phyloP scores from a whole-genome alignment of 2,329 filamentous ascomycete species.

The Ophiosphaerella korrae region DNA sequence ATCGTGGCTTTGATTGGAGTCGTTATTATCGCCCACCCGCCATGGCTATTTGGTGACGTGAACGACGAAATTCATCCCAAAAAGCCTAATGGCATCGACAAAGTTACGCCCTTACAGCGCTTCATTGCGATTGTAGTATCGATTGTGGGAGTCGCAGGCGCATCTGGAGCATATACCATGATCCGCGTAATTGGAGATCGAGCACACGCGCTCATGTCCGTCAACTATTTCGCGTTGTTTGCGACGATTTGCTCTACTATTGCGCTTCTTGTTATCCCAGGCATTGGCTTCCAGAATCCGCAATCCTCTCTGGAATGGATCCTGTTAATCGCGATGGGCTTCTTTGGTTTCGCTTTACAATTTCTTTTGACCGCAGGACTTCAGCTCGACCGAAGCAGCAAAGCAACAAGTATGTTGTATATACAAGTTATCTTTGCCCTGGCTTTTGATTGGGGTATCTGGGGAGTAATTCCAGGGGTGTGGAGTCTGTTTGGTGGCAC shows the following conservation, averaged over 20 bases:
- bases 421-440: slow-evolving; percentile 69
- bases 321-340: slow-evolving; percentile 67
- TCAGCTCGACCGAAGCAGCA: slow-evolving; percentile 65
- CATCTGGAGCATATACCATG: slow-evolving; percentile 70
- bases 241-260: slow-evolving; percentile 67
- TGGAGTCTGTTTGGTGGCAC: slow-evolving; percentile 15
- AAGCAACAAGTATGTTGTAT: slow-evolving; percentile 67
- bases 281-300: slow-evolving; percentile 60
- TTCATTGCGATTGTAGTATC: slow-evolving; percentile 70
- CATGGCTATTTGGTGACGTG: slow-evolving; percentile 54
- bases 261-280: slow-evolving; percentile 60
- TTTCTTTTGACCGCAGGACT: slow-evolving; percentile 78
- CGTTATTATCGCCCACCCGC: slow-evolving; percentile 75
- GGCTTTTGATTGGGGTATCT: slow-evolving; percentile 65
- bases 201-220: slow-evolving; percentile 76
- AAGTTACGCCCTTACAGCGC: slow-evolving; percentile 64
- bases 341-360: slow-evolving; percentile 78
- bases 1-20: slow-evolving; percentile 76
- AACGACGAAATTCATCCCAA: slow-evolving; percentile 7
- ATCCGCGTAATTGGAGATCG: slow-evolving; percentile 78
- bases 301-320: slow-evolving; percentile 62
- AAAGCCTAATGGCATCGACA: slow-evolving; percentile 34
- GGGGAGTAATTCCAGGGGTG: slow-evolving; percentile 18
- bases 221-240: slow-evolving; percentile 76
- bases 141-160: slow-evolving; percentile 74